Percentiles rank a stretch among this genome's conserved stretches.
Conservation (phyloP, 371 early-diverging fungal genomes). For the Lichtheimia corymbifera region DNA sequence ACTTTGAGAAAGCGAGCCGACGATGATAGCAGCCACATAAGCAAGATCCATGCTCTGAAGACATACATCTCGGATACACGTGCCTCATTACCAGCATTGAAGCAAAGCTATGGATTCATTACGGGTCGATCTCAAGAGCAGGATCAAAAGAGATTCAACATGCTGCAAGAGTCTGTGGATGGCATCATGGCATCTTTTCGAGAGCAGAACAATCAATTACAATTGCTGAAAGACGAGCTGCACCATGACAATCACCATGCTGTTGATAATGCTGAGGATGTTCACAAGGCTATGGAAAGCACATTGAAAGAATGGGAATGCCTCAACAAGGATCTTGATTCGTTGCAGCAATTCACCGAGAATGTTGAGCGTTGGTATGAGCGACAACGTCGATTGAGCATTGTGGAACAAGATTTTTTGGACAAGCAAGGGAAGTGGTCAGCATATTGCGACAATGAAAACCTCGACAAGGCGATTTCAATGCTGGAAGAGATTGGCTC, state of each 20-base stretch:
- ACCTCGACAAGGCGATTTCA: conserved; percentile 20
- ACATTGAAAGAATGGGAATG: conserved; percentile 32
- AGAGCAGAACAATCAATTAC: conserved; percentile 20
- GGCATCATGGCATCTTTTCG: conserved; percentile 15
- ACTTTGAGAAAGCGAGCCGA: conserved; percentile 32
- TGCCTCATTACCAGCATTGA: conserved; percentile 34
- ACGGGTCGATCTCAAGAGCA: conserved; percentile 45
- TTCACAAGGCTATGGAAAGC: conserved; percentile 16
- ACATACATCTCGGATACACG: conserved; percentile 28
- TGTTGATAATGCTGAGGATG: conserved; percentile 1
- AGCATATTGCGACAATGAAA: conserved; percentile 16
- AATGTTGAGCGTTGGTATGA: conserved; percentile 41
- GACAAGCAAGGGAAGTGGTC: conserved; percentile 13
- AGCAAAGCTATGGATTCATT: conserved; percentile 48
- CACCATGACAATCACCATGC: conserved; percentile 5
- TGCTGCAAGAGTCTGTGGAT: conserved; percentile 17
- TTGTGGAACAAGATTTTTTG: conserved; percentile 23
- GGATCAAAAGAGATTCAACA: conserved; percentile 30
- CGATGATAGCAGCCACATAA: conserved; percentile 36
- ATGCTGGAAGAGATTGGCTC: conserved; percentile 24
- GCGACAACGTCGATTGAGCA: conserved; percentile 33
- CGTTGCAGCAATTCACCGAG: conserved; percentile 23
- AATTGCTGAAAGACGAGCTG: conserved; percentile 19
- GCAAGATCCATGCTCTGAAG: conserved; percentile 23
- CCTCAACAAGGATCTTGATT: conserved; percentile 24